Conservation (phyloP, 179 eudicot species). For the Patellifolia procumbens region DNA sequence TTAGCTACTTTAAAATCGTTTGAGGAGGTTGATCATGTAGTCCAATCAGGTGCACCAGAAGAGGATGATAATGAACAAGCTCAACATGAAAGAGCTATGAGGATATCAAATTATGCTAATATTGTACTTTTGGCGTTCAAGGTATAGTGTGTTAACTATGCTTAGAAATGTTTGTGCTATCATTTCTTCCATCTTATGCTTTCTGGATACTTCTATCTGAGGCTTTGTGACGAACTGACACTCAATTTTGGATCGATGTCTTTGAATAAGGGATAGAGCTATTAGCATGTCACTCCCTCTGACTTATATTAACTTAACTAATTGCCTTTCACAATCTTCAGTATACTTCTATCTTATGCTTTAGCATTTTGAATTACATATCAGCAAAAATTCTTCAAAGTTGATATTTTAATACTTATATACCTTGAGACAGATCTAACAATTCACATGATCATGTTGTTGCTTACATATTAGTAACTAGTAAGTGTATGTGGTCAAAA, state of each 20-base stretch:
- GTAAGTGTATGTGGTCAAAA: no score
- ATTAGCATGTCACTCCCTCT: neutral
- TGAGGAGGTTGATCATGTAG: conserved; percentile 65
- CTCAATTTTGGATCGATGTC: neutral
- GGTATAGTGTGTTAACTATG: conserved; percentile 39
- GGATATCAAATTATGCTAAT: conserved; percentile 79
- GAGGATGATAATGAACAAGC: conserved; percentile 61
- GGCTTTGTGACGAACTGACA: neutral
- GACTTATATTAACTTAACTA: neutral
- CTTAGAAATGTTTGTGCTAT: neutral
- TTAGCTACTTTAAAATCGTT: conserved; percentile 74
- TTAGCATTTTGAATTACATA: no score
- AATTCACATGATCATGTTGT: no score
- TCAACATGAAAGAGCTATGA: conserved; percentile 86
- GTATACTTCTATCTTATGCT: no score
- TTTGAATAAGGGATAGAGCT: neutral
- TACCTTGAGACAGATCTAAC: no score
- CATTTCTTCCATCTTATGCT: no score
- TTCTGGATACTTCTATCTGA: neutral
- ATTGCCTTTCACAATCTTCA: no score
- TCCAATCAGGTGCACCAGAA: conserved; percentile 38
- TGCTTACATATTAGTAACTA: no score
- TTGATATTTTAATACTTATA: no score
- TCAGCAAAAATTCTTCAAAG: no score
- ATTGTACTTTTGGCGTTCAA: conserved; percentile 68